Percentiles rank a stretch among this genome's conserved stretches.
Conservation (phyloP, 495 filamentous ascomycete genomes). For the Hyphodiscus hymeniophilus region DNA sequence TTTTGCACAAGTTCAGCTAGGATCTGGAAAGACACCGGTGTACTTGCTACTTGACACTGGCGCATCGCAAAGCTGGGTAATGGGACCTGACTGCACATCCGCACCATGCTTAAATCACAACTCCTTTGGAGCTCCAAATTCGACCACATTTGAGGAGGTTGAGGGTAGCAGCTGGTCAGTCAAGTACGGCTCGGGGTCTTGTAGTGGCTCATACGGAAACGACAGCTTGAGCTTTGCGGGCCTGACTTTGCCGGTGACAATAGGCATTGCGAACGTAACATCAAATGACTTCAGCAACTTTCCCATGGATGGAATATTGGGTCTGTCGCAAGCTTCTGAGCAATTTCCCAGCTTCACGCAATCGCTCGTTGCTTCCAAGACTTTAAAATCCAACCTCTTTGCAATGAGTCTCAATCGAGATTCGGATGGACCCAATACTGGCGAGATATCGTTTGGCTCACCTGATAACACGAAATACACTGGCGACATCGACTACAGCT, state of each 20-base stretch:
- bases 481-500: conserved; percentile 54
- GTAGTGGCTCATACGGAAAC: conserved; percentile 51
- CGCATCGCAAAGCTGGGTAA: conserved; percentile 71
- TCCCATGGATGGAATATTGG: conserved; percentile 82
- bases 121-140: conserved; percentile 53
- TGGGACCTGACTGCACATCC: conserved; percentile 54
- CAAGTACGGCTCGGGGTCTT: conserved; percentile 62
- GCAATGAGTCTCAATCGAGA: conserved; percentile 57
- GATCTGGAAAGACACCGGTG: conserved; percentile 52
- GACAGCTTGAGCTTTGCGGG: conserved; percentile 61
- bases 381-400: conserved; percentile 56
- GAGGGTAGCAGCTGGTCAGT: conserved; percentile 46
- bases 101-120: conserved; percentile 56
- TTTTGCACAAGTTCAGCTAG: conserved; percentile 60
- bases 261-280: conserved; percentile 61
- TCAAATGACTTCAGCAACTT: conserved; percentile 63
- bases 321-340: conserved; percentile 46
- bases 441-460: conserved; percentile 69
- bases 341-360: background rate
- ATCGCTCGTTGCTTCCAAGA: conserved; percentile 40
- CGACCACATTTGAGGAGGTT: conserved; percentile 42
- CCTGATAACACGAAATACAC: conserved; percentile 55
- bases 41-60: conserved; percentile 76
- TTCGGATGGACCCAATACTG: conserved; percentile 56
- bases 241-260: conserved; percentile 48